These are phyloP conservation scores for Pseudogymnoascus sp. DNA, from an alignment of 2,329 filamentous ascomycete genomes.

Conservation along the genomic window DNA sequence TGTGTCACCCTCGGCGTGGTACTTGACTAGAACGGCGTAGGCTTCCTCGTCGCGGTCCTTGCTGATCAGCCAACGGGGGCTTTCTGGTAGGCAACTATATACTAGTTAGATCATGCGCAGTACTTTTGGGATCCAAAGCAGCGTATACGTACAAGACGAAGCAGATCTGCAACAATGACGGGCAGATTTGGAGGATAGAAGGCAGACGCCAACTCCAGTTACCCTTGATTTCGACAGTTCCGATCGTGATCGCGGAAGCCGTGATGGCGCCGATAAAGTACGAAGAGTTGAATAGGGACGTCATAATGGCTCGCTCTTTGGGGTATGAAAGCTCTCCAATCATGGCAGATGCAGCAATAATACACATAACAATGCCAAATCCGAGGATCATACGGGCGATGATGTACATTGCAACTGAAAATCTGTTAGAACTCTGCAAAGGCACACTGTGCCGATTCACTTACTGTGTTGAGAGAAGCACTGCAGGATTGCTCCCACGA, in stretches of 20 bases:
- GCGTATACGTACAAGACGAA: slow-evolving; percentile 20
- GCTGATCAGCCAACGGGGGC: slow-evolving; percentile 49
- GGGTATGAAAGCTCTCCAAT: slow-evolving; percentile 49
- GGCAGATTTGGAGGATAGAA: slow-evolving; percentile 34
- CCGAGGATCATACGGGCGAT: slow-evolving; percentile 46
- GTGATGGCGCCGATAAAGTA: slow-evolving; percentile 42
- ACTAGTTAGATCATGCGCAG: neutral
- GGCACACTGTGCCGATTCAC: slow-evolving; percentile 5
- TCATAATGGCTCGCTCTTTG: slow-evolving; percentile 46
- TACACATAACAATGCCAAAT: slow-evolving; percentile 45
- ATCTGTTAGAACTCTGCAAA: neutral
- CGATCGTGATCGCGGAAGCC: slow-evolving; percentile 37
- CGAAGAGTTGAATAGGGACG: slow-evolving; percentile 47
- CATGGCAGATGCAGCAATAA: slow-evolving; percentile 45
- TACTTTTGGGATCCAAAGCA: neutral
- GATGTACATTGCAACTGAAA: slow-evolving; percentile 43
- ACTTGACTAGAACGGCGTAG: slow-evolving; percentile 43
- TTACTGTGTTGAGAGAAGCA: slow-evolving; percentile 36
- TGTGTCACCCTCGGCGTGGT: slow-evolving; percentile 45
- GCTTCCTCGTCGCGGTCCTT: slow-evolving; percentile 53
- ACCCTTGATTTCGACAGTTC: slow-evolving; percentile 35
- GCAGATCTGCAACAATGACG: slow-evolving; percentile 22
- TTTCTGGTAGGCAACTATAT: slow-evolving; percentile 43
- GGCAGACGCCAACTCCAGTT: slow-evolving; percentile 37
- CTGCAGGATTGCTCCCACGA: slow-evolving; percentile 48